Base-by-base conservation (phyloP, 306 rosid species). In the Glycine tomentella region DNA sequence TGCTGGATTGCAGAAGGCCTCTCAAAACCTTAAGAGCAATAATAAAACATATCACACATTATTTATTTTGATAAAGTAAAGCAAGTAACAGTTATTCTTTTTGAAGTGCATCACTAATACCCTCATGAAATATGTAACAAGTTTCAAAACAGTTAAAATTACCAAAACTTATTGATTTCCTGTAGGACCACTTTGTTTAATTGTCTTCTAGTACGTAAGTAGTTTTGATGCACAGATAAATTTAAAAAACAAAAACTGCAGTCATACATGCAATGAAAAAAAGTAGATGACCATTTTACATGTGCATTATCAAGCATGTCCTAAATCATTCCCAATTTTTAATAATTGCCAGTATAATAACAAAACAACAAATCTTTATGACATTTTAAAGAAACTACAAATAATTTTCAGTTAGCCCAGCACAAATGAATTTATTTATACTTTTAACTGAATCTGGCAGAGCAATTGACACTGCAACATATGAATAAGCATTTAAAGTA, bases 1-100 rank as follows among this genome's bases (percentile, higher is more conserved):
- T 95, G 99, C 85, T 95, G 98, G 80, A 95, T 95, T 8, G 99
- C 98, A 81, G 99, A 95, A 64, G 99, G 99, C 91, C 91, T 95
- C 89, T 95, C 99, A 83, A 95, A 93, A 82, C 98, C 99, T 95
- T 74, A 15, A 82, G 55, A 73, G 46, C 31, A 75, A 61, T 8
- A 79, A 66, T 67, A 42, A 82, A 73, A 72, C 20, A 51, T 36
- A 36, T 83, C 17, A 68, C n/a, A 55, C 8, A 9, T 33, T 67
- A 69, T 62, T 67, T 16, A 20, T 16, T 61, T 38, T 3, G 4
- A 33, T 51, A 76, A 12, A 69, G 7, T 4, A 68, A 49, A 38
- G 66, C 56, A 53, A 12, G 70, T 42, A 58, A 79, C 16, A 78
- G 9, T 45, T 55, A 4, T 17, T 55, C 34, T 36, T 50, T 38